These are phyloP conservation scores for Naganishia friedmannii DNA, from an alignment of 768 basidiomycete species.

Conservation along the genomic window DNA sequence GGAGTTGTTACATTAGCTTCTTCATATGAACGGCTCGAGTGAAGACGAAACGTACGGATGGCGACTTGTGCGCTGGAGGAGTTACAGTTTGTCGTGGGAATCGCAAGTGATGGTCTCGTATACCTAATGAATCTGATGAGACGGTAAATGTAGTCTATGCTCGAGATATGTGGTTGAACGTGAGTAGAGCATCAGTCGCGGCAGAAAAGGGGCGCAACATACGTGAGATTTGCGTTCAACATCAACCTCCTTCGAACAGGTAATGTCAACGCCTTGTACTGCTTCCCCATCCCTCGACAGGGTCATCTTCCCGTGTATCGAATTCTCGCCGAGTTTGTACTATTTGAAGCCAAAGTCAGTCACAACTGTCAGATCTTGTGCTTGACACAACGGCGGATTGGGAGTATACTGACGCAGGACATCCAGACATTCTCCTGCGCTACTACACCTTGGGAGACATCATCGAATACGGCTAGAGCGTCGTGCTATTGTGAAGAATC, in stretches of 20 bases:
- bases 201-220: conserved; percentile 10
- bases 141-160: conserved; percentile 41
- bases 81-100: conserved; percentile 59
- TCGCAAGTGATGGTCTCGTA: conserved; percentile 57
- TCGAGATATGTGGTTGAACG: neutral
- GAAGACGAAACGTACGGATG: neutral
- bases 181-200: neutral
- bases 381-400: neutral
- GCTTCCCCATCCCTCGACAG: conserved; percentile 56
- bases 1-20: neutral
- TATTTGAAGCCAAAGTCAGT: conserved; percentile 23
- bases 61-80: conserved; percentile 18
- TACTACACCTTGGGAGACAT: conserved; percentile 62
- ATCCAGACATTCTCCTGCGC: conserved; percentile 68
- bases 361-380: neutral
- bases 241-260: conserved; percentile 57
- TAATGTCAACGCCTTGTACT: conserved; percentile 56
- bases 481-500: conserved; percentile 63
- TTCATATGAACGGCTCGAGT: neutral
- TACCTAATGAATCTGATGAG: conserved; percentile 53
- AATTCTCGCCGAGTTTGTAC: conserved; percentile 56
- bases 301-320: conserved; percentile 65
- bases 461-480: conserved; percentile 62
- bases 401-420: conserved; percentile 57
- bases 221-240: conserved; percentile 51